These are phyloP conservation scores for Alternaria sp. DNA, from an alignment of 2,329 filamentous ascomycete species.

Conservation along the genomic window DNA sequence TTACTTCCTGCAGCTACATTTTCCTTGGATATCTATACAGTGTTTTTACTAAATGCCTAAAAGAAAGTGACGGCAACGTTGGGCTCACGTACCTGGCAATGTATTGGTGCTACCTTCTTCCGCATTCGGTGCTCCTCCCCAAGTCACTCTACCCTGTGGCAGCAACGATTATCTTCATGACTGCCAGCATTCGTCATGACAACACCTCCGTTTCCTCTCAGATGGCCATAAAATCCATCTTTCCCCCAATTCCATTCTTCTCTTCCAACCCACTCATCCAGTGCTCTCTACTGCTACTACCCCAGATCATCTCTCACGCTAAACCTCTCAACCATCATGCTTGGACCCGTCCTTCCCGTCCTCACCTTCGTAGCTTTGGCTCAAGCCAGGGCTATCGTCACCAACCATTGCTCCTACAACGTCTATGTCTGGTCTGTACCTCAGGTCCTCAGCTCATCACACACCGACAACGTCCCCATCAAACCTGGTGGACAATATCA, in stretches of 20 bases:
- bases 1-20: not conserved
- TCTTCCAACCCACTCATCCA: conserved; percentile 27
- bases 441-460: conserved; percentile 15
- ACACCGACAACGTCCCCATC: conserved; percentile 29
- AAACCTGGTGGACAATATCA: conserved; percentile 30
- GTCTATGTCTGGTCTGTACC: conserved; percentile 40
- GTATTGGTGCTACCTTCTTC: not conserved
- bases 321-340: conserved; percentile 24
- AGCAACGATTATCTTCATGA: conserved; percentile 5
- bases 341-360: conserved; percentile 23
- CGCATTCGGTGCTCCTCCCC: not conserved
- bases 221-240: conserved; percentile 10
- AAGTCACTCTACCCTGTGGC: not conserved
- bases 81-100: not conserved
- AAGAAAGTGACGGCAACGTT: not conserved
- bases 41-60: not conserved
- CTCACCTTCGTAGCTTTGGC: conserved; percentile 31
- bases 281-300: conserved; percentile 18
- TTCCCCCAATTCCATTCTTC: conserved; percentile 15
- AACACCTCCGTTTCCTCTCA: conserved; percentile 2
- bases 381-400: conserved; percentile 40
- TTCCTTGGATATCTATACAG: not conserved
- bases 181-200: conserved; percentile 16
- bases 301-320: conserved; percentile 12
- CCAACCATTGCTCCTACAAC: conserved; percentile 33